phyloP scores from a whole-genome alignment of 1,139 yeast genomes.

The Sugiyamaella japonica region DNA sequence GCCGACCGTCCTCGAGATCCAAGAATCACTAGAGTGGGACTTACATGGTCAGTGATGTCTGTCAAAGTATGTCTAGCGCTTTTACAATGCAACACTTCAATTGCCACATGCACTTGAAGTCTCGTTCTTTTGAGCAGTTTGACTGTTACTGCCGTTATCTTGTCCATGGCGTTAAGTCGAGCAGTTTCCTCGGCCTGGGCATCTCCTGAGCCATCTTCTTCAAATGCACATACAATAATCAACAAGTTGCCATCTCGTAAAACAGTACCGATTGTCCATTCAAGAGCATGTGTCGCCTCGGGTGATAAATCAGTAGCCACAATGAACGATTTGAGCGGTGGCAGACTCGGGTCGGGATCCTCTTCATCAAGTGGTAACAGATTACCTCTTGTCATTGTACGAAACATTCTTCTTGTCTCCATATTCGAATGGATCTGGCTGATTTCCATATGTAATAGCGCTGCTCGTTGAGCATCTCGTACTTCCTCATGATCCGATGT shows the following conservation, averaged over 20 bases:
- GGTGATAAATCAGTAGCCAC: conserved; percentile 82
- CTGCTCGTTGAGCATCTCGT: conserved; percentile 64
- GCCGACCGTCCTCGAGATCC: conserved; percentile 80
- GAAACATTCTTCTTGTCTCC: conserved; percentile 53
- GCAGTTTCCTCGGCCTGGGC: conserved; percentile 39
- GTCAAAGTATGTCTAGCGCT: conserved; percentile 83
- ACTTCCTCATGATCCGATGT: conserved; percentile 72
- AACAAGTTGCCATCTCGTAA: conserved; percentile 81
- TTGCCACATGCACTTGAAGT: conserved; percentile 70
- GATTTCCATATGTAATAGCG: conserved; percentile 57
- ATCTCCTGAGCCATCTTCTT: conserved; percentile 53
- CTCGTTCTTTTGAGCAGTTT: conserved; percentile 67
- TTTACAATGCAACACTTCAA: conserved; percentile 80
- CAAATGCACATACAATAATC: conserved; percentile 75
- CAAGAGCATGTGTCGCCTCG: conserved; percentile 81
- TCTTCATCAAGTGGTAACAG: conserved; percentile 52
- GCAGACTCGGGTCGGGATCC: conserved; percentile 38
- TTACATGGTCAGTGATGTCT: conserved; percentile 77
- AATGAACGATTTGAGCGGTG: conserved; percentile 65
- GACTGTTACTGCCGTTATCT: conserved; percentile 59
- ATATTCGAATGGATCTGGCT: conserved; percentile 62
- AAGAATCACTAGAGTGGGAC: conserved; percentile 80
- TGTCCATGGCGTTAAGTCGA: conserved; percentile 58
- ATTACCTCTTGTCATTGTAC: conserved; percentile 71
- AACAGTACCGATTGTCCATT: conserved; percentile 88